Evolutionary conservation across 2,329 filamentous ascomycete species (phyloP).

Genomic region (Gremmenia infestans): DNA sequence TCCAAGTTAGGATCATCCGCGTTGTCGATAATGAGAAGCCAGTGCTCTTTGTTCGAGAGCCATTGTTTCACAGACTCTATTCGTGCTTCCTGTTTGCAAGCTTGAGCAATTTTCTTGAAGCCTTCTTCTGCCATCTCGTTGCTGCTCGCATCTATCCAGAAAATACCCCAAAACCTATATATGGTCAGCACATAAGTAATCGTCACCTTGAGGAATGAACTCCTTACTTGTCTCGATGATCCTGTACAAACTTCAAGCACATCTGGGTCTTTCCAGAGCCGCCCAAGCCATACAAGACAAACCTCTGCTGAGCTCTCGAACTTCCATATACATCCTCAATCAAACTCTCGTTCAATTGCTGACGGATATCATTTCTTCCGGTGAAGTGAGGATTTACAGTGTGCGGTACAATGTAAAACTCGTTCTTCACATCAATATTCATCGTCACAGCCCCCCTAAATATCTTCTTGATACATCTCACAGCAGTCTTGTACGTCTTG

Average conservation of each 20-base stretch:
- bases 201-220: background rate
- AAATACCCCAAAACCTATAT: slow-evolving; percentile 18
- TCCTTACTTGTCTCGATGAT: slow-evolving; percentile 6
- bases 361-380: slow-evolving; percentile 13
- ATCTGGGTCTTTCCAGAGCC: slow-evolving; percentile 31
- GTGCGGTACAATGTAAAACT: slow-evolving; percentile 11
- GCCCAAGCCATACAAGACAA: slow-evolving; percentile 27
- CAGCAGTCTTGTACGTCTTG: slow-evolving; percentile 8
- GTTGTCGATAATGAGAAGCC: slow-evolving; percentile 40
- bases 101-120: slow-evolving; percentile 7
- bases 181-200: background rate
- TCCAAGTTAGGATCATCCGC: slow-evolving; percentile 33
- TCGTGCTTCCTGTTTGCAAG: background rate
- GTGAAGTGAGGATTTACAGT: slow-evolving; percentile 13
- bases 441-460: background rate
- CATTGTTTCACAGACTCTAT: slow-evolving; percentile 15
- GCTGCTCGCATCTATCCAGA: slow-evolving; percentile 18
- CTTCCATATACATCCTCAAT: background rate
- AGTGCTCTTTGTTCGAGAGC: slow-evolving; percentile 23
- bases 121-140: slow-evolving; percentile 4
- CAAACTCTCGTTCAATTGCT: slow-evolving; percentile 1
- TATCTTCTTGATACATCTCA: slow-evolving; percentile 10
- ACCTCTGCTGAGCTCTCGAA: slow-evolving; percentile 7
- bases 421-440: slow-evolving; percentile 1
- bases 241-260: slow-evolving; percentile 15